Evolutionary conservation across 176 grass and related monocot species (phyloP).

Genomic region (Coix lacrymajobi): DNA sequence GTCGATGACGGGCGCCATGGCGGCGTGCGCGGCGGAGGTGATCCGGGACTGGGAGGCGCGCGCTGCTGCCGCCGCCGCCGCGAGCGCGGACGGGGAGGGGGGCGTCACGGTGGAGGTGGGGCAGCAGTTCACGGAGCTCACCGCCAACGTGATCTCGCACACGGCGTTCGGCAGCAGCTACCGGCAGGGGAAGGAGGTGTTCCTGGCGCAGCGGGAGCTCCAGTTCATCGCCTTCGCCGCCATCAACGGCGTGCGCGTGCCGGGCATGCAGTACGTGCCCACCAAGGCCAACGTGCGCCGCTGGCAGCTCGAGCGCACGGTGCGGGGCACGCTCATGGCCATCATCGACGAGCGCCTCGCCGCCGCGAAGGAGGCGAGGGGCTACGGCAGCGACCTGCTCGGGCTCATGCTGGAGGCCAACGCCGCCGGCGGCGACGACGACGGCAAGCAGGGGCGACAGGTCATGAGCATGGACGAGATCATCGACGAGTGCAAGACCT

Average conservation of each 20-base stretch:
- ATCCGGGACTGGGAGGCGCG: slow-evolving; percentile 41
- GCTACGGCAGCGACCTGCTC: slow-evolving; percentile 49
- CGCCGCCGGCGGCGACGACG: background rate
- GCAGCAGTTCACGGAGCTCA: slow-evolving; percentile 48
- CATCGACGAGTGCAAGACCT: slow-evolving; percentile 62
- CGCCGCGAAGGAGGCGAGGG: background rate
- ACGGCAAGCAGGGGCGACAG: too few relatives aligned
- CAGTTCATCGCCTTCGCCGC: slow-evolving; percentile 32
- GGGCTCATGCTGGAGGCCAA: slow-evolving; percentile 53
- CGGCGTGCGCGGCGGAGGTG: slow-evolving; percentile 37
- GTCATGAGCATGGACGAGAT: slow-evolving; percentile 52
- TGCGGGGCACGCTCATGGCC: slow-evolving; percentile 29
- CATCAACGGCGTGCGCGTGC: slow-evolving; percentile 4
- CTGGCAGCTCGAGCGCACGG: slow-evolving; percentile 28
- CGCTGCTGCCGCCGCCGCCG: too few relatives aligned
- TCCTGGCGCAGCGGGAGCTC: slow-evolving; percentile 54
- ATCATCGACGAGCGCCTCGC: slow-evolving; percentile 30
- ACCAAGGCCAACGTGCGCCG: slow-evolving; percentile 31
- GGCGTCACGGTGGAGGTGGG: slow-evolving; percentile 30
- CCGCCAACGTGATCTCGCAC: slow-evolving; percentile 62
- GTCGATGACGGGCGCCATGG: slow-evolving; percentile 43
- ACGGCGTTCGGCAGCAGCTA: slow-evolving; percentile 70
- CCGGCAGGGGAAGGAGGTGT: slow-evolving; percentile 59
- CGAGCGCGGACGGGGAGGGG: background rate
- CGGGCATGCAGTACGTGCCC: slow-evolving; percentile 18